These are phyloP conservation scores for Sicyos edulis DNA, from an alignment of 306 rosid species.

Conservation along the genomic window DNA sequence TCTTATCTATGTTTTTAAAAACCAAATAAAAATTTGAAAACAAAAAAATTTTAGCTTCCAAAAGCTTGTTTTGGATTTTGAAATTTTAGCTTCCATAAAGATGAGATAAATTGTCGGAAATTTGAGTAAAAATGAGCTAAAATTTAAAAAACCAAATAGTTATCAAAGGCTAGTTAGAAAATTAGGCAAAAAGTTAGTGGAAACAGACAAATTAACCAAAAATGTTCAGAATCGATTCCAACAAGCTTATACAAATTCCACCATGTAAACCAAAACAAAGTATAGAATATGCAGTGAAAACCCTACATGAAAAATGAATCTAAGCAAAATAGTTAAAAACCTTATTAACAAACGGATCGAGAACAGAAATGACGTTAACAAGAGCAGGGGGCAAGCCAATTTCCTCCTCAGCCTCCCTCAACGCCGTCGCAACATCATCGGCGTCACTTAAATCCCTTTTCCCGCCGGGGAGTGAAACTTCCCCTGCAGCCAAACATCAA, in stretches of 20 bases:
- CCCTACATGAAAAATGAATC: neutral
- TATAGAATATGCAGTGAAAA: neutral
- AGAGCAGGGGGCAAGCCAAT: constrained; percentile 73
- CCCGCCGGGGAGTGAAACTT: constrained; percentile 87
- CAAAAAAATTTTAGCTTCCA: too few species aligned
- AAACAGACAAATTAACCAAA: neutral
- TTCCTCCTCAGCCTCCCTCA: constrained; percentile 89
- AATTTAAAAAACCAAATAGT: too few species aligned
- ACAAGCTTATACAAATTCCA: neutral
- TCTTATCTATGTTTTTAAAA: too few species aligned
- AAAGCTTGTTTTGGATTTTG: neutral
- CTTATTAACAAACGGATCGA: constrained; percentile 51
- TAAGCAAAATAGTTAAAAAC: constrained; percentile 20
- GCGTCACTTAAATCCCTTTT: constrained; percentile 62
- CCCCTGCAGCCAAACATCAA: constrained; percentile 45
- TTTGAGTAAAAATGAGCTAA: too few species aligned
- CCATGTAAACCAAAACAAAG: neutral
- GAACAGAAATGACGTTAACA: constrained; percentile 48
- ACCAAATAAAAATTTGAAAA: too few species aligned
- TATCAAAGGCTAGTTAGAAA: too few species aligned
- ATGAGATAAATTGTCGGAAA: too few species aligned
- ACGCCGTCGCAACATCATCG: constrained; percentile 59
- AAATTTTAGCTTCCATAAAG: too few species aligned
- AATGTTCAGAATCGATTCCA: neutral
- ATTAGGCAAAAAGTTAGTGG: neutral